These are phyloP conservation scores for Saccharum spontaneum DNA, from an alignment of 176 grass and related monocot genomes.

Conservation along the genomic window DNA sequence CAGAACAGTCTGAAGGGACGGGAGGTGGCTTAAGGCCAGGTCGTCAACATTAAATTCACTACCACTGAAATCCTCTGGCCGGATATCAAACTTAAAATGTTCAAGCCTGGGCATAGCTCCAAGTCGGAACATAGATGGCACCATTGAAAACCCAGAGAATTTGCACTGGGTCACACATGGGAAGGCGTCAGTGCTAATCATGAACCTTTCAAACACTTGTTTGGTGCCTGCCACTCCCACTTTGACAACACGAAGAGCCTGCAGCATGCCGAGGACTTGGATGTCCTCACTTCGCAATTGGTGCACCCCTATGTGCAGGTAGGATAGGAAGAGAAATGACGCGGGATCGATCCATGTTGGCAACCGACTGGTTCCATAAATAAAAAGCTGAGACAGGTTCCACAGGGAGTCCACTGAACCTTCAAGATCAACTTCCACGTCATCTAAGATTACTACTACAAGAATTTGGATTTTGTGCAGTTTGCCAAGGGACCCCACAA, in stretches of 20 bases:
- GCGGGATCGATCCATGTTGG: neutral
- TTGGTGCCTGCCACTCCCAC: neutral
- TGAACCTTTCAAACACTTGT: neutral
- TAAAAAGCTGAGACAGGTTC: no score
- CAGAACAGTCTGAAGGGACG: neutral
- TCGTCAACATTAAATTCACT: neutral
- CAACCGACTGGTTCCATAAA: neutral
- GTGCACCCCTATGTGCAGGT: neutral
- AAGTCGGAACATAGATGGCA: neutral
- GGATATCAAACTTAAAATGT: neutral
- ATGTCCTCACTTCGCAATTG: neutral
- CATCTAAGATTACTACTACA: no score
- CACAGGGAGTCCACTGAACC: no score
- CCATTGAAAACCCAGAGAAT: neutral
- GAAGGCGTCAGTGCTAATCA: neutral
- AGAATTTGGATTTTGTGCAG: no score
- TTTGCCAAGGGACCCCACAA: no score
- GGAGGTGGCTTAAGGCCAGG: neutral
- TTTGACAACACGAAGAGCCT: neutral
- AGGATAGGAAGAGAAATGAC: neutral
- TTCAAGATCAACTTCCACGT: no score
- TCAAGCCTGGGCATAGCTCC: neutral
- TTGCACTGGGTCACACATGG: neutral
- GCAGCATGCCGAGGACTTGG: neutral
- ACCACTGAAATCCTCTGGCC: fast-evolving